phyloP scores from a whole-genome alignment of 1,284 basidiomycete genomes.

The Melampsora occidentalis region DNA sequence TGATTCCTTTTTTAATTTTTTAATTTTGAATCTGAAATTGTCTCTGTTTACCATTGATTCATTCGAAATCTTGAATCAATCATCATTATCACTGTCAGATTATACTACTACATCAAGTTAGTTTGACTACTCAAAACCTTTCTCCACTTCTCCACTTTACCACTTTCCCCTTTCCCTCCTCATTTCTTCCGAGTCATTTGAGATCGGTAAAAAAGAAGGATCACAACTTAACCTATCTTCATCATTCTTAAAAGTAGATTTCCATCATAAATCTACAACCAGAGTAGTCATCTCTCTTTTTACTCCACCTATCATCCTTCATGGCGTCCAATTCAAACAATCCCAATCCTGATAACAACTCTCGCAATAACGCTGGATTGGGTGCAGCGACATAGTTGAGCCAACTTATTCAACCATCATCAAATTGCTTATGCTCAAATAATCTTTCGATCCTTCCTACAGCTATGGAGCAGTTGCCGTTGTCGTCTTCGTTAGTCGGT shows the following conservation, averaged over 20 bases:
- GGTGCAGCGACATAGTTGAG: constrained; percentile 13
- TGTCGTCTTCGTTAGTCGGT: constrained; percentile 31
- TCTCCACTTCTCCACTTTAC: neutral
- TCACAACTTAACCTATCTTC: neutral
- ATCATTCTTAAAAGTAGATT: neutral
- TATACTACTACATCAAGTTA: too few species aligned
- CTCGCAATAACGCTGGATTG: neutral
- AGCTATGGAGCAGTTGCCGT: constrained; percentile 37
- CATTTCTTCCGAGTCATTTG: neutral
- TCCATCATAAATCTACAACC: too few species aligned
- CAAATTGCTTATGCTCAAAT: neutral
- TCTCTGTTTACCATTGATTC: too few species aligned
- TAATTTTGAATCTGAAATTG: neutral
- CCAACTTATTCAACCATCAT: neutral
- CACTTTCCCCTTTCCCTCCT: neutral
- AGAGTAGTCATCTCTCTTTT: too few species aligned
- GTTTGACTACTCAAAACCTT: neutral
- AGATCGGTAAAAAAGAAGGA: too few species aligned
- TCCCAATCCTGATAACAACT: neutral
- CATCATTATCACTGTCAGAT: too few species aligned
- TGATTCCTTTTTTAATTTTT: too few species aligned
- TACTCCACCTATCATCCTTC: neutral
- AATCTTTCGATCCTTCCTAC: neutral
- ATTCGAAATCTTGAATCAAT: too few species aligned
- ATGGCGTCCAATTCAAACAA: neutral